Conservation (phyloP, 257 asterid species). For the Schizonepeta tenuifolia region DNA sequence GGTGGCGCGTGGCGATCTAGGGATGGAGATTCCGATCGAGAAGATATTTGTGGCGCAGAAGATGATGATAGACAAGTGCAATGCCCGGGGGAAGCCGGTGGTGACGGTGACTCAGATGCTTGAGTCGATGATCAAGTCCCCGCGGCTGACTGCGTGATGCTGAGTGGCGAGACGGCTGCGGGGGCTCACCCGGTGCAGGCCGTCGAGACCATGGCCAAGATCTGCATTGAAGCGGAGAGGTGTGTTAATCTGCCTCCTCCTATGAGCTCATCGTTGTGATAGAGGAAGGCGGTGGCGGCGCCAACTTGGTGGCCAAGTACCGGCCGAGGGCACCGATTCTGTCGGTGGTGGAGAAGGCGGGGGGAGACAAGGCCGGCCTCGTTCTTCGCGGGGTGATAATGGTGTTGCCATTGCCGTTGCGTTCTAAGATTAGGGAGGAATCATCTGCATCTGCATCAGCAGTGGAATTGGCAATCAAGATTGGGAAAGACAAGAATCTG, state of each 20-base stretch:
- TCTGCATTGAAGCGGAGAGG: conserved; percentile 35
- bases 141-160: conserved; percentile 43
- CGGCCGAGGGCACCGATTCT: conserved; percentile 35
- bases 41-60: conserved; percentile 44
- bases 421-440: no score
- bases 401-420: neutral
- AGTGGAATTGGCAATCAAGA: conserved; percentile 10
- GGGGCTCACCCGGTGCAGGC: conserved; percentile 37
- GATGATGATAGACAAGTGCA: conserved; percentile 39
- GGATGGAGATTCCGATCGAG: conserved; percentile 48
- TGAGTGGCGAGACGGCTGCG: conserved; percentile 42
- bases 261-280: conserved; percentile 19
- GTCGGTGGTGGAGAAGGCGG: neutral
- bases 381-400: conserved; percentile 31
- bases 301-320: conserved; percentile 35
- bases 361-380: conserved; percentile 16
- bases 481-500: conserved; percentile 21
- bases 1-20: conserved; percentile 47
- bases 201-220: conserved; percentile 39
- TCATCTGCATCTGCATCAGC: neutral
- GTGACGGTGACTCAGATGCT: conserved; percentile 43
- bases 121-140: conserved; percentile 46
- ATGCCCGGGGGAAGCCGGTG: conserved; percentile 41
- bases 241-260: no score
- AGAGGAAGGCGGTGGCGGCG: conserved; percentile 5